phyloP scores from a whole-genome alignment of 73 alveolate genomes.

The Paramecium biaurelia region DNA sequence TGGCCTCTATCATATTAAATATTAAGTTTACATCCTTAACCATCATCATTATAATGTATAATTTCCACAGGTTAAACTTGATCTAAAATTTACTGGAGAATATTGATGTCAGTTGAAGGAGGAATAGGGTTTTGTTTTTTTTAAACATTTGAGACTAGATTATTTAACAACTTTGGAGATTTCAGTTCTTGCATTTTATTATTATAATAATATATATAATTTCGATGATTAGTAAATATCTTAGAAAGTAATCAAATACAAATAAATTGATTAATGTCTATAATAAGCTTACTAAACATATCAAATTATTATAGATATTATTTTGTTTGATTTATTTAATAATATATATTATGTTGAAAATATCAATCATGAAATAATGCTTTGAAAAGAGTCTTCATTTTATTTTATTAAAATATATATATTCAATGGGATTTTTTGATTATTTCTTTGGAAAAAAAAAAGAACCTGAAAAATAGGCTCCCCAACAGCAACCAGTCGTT shows the following conservation, averaged over 20 bases:
- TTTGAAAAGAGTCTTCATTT: neutral
- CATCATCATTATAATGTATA: neutral
- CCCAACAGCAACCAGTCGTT: neutral
- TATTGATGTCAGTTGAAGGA: neutral
- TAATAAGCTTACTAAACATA: neutral
- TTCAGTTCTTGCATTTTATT: slow-evolving; percentile 23
- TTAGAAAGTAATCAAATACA: too few species aligned
- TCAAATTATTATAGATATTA: too few species aligned
- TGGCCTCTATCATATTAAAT: neutral
- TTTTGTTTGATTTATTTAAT: too few species aligned
- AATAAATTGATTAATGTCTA: too few species aligned
- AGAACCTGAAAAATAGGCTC: neutral
- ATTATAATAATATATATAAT: neutral
- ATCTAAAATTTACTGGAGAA: neutral
- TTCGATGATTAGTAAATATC: neutral
- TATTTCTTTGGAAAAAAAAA: neutral
- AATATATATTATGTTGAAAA: neutral
- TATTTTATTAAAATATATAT: neutral
- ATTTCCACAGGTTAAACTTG: neutral
- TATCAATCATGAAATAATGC: neutral
- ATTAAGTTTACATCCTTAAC: neutral
- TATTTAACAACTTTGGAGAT: slow-evolving; percentile 29
- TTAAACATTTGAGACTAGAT: neutral
- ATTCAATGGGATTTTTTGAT: slow-evolving; percentile 41
- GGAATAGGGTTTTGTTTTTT: neutral